These are phyloP conservation scores for Globisporangium camurandrum DNA, from an alignment of 352 stramenopile species.

Conservation along the genomic window DNA sequence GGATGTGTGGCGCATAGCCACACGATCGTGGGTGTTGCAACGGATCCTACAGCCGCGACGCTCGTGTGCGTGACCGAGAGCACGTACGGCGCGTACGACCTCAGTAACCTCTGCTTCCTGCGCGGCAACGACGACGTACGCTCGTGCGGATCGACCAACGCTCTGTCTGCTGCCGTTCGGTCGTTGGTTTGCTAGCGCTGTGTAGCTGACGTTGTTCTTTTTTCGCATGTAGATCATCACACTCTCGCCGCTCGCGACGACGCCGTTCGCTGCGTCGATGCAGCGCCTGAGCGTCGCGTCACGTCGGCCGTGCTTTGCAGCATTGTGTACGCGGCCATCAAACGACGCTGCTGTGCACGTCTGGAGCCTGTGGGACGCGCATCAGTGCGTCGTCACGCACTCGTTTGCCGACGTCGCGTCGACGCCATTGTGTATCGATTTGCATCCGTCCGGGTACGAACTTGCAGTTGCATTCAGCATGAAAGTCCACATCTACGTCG, in stretches of 20 bases:
- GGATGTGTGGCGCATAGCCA: slow-evolving; percentile 18
- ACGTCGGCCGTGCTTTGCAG: slow-evolving; percentile 38
- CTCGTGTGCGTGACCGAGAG: slow-evolving; percentile 57
- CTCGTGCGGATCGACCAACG: too few species aligned
- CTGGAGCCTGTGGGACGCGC: slow-evolving; percentile 48
- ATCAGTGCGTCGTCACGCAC: slow-evolving; percentile 55
- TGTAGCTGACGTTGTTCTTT: not conserved
- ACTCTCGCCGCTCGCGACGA: slow-evolving; percentile 34
- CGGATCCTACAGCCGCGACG: slow-evolving; percentile 37
- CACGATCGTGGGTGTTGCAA: slow-evolving; percentile 30
- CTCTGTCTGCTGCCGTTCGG: not conserved
- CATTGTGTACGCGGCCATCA: slow-evolving; percentile 25
- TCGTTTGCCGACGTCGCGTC: slow-evolving; percentile 31
- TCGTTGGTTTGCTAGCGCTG: not conserved
- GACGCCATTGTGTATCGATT: slow-evolving; percentile 33
- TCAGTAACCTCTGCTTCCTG: slow-evolving; percentile 64
- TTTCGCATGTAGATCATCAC: slow-evolving; percentile 19
- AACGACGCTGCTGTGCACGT: slow-evolving; percentile 44
- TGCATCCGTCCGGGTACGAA: slow-evolving; percentile 52
- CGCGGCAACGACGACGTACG: slow-evolving; percentile 56
- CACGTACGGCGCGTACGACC: slow-evolving; percentile 56
- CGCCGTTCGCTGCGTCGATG: slow-evolving; percentile 33
- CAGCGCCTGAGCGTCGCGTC: slow-evolving; percentile 33
- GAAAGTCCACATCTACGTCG: slow-evolving; percentile 53
- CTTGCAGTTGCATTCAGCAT: slow-evolving; percentile 38